These are phyloP conservation scores for Blastomyces parvus DNA, from an alignment of 2,329 filamentous ascomycete species.

Conservation along the genomic window DNA sequence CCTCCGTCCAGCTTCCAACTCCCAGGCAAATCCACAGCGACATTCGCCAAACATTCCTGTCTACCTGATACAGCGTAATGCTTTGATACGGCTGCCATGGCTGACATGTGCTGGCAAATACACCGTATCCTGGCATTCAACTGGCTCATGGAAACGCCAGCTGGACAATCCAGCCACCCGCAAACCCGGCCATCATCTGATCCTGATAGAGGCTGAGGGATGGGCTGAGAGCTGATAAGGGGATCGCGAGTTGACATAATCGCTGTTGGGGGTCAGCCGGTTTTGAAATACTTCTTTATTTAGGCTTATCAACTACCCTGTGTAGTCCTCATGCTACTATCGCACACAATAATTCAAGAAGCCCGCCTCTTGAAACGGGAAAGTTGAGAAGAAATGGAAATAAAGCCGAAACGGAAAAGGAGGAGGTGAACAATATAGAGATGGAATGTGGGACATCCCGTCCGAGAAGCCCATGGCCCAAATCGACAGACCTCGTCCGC, in stretches of 20 bases:
- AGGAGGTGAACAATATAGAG: background rate
- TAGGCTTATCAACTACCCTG: too few species aligned
- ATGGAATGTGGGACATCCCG: background rate
- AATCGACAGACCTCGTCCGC: background rate
- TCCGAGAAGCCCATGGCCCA: background rate
- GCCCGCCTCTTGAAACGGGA: too few species aligned
- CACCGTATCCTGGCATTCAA: background rate
- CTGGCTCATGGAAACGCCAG: background rate
- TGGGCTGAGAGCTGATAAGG: background rate
- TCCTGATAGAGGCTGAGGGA: background rate
- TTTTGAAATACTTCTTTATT: too few species aligned
- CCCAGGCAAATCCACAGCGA: background rate
- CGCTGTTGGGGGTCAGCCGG: too few species aligned
- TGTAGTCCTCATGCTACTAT: too few species aligned
- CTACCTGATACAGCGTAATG: background rate
- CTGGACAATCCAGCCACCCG: background rate
- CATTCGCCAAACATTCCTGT: background rate
- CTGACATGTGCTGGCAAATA: background rate
- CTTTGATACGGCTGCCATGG: background rate
- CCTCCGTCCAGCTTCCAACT: background rate
- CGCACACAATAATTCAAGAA: too few species aligned
- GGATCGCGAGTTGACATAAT: background rate
- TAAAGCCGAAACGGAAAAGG: background rate
- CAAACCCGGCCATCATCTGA: background rate
- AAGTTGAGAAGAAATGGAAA: background rate